phyloP scores from a whole-genome alignment of 169 alveolate genomes.

The Theileria equi region DNA sequence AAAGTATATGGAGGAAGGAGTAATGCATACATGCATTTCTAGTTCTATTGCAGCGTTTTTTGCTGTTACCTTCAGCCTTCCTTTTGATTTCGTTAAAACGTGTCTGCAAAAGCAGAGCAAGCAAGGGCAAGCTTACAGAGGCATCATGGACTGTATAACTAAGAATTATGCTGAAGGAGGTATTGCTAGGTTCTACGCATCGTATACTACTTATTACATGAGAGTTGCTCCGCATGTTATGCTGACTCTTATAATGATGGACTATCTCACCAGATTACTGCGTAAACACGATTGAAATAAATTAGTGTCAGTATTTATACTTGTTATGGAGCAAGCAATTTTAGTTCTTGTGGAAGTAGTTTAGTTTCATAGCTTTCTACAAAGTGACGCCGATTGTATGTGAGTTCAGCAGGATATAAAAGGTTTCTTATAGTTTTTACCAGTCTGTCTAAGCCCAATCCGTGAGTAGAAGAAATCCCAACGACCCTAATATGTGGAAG shows the following conservation, averaged over 20 bases:
- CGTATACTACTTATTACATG: slow-evolving; percentile 90
- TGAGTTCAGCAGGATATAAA: slow-evolving; percentile 25
- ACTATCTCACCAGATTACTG: slow-evolving; percentile 67
- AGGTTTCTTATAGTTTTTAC: slow-evolving; percentile 45
- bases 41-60: slow-evolving; percentile 89
- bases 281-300: slow-evolving; percentile 1
- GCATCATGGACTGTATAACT: slow-evolving; percentile 83
- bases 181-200: slow-evolving; percentile 86
- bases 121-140: slow-evolving; percentile 80
- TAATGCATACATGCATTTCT: slow-evolving; percentile 69
- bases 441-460: slow-evolving; percentile 68
- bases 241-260: slow-evolving; percentile 86
- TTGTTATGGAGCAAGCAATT: not conserved
- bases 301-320: not conserved
- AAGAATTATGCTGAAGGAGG: slow-evolving; percentile 86
- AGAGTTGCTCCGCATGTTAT: slow-evolving; percentile 95
- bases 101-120: slow-evolving; percentile 81
- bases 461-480: slow-evolving; percentile 79
- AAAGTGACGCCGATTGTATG: slow-evolving; percentile 18
- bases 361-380: slow-evolving; percentile 46
- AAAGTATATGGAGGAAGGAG: slow-evolving; percentile 62
- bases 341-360: slow-evolving; percentile 1
- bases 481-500: slow-evolving; percentile 69
- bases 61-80: slow-evolving; percentile 91
- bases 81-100: slow-evolving; percentile 93